Base-by-base conservation (phyloP, 2,329 filamentous ascomycete species). In the Colletotrichum sidae region DNA sequence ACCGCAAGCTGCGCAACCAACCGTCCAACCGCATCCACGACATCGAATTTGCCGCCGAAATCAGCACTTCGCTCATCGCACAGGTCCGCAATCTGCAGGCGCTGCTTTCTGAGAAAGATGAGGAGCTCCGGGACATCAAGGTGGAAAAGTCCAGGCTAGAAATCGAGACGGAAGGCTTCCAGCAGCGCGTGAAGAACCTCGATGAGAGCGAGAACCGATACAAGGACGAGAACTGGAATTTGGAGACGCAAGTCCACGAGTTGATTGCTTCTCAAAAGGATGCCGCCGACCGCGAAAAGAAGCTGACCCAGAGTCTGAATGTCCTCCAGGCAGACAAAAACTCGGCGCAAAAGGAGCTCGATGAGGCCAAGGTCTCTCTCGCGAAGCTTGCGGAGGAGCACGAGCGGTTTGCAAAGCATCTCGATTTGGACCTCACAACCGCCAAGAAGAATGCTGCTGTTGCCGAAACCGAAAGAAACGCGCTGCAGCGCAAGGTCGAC, bases 161-260 rank as follows among this genome's bases (percentile, higher is more conserved):
- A 76, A 86, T 92, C 39, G 94, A 97, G 70, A 87, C 90, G 0
- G 92, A 97, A 75, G 88, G 86, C 3, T 87, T 96, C 69, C 87
- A 91, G 57, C 92, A 96, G 76, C 89, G 94, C 39, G 83, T 98
- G 69, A 91, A 92, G 74, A 86, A 87, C 7, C 83, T 97, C 45
- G 94, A 97, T 71, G 96, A 99, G 78, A 97, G 92, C 75, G 96
- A 99, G 77, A 92, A 96, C 73, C 90, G 93, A 56, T 97, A 97
- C 81, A 98, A 97, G 79, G 96, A 99, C 74, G 96, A 98, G 78
- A 99, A 98, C 76, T 99, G 96, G 96, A 95, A 92, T 68, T 85
- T 99, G 42, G 96, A 99, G 78, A 97, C 94, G 0, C 92, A 94
- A 72, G 86, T 96, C 25, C 96, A 97, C 72, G 94, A 98, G 68